A percentile compares a stretch with the other conserved stretches of the same genome.
Evolutionary conservation across 352 stramenopile species (phyloP).

Genomic region (Aphanomyces euteiches): DNA sequence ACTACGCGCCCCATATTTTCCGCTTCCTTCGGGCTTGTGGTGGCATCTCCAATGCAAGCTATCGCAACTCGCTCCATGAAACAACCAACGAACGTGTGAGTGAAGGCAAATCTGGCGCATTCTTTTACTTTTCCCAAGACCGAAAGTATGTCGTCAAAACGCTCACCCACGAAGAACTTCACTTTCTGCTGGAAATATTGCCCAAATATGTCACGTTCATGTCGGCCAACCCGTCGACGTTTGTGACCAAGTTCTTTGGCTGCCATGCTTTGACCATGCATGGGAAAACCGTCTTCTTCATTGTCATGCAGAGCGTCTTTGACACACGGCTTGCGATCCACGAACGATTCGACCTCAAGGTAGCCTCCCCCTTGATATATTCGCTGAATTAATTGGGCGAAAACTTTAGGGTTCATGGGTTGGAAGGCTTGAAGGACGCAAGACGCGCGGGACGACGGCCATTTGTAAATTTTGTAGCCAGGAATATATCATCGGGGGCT

Average conservation of each 20-base stretch:
- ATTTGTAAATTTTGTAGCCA: conserved; percentile 71
- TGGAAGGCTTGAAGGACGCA: conserved; percentile 64
- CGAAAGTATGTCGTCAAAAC: conserved; percentile 84
- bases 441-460: conserved; percentile 60
- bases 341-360: conserved; percentile 75
- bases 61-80: conserved; percentile 61
- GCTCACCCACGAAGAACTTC: conserved; percentile 65
- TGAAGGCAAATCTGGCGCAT: conserved; percentile 76
- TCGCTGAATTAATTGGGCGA: background rate
- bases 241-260: conserved; percentile 77
- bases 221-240: conserved; percentile 55
- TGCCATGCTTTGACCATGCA: conserved; percentile 82
- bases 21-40: conserved; percentile 59
- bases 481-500: conserved; percentile 63
- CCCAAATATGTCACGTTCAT: conserved; percentile 59
- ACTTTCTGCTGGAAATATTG: conserved; percentile 68
- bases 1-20: conserved; percentile 78
- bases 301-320: conserved; percentile 83
- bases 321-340: conserved; percentile 74
- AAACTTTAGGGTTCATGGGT: conserved; percentile 61
- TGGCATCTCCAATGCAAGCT: conserved; percentile 57
- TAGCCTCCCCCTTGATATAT: background rate
- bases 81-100: conserved; percentile 76
- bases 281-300: conserved; percentile 79
- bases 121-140: conserved; percentile 83